Evolutionary conservation across 1,284 basidiomycete species (phyloP).

Genomic region (Ceratobasidium sp.): DNA sequence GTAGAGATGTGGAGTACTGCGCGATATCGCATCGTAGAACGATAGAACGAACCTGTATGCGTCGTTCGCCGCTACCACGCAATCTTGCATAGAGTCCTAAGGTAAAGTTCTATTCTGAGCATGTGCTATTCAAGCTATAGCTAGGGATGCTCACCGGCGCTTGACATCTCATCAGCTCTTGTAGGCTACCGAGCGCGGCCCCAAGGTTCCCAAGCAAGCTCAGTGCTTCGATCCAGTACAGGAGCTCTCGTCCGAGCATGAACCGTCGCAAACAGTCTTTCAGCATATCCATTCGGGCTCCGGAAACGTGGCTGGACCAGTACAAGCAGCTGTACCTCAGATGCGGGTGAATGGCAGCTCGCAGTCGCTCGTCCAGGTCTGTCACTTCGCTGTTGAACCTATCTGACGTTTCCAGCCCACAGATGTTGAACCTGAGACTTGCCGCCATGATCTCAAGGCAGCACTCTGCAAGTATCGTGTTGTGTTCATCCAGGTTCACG

Average conservation of each 20-base stretch:
- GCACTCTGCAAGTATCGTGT: conserved; percentile 9
- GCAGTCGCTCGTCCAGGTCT: not conserved
- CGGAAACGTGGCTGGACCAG: conserved; percentile 18
- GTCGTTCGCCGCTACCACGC: not conserved
- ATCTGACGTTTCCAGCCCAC: conserved; percentile 5
- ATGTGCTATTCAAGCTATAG: not conserved
- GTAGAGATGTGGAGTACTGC: conserved; percentile 15
- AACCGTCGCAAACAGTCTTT: not conserved
- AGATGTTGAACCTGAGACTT: conserved; percentile 21
- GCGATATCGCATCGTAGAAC: conserved; percentile 15
- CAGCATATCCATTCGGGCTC: not conserved
- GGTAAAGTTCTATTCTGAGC: not conserved
- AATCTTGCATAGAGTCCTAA: not conserved
- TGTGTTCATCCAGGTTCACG: conserved; percentile 2
- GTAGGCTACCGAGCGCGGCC: not conserved
- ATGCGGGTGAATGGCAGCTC: not conserved
- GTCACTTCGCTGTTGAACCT: conserved; percentile 8
- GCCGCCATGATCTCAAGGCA: conserved; percentile 18
- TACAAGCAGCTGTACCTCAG: conserved; percentile 13
- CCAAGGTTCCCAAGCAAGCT: conserved; percentile 12
- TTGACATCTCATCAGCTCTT: too few relatives aligned
- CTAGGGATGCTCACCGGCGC: not conserved
- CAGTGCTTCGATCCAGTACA: conserved; percentile 34
- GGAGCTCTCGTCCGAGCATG: not conserved
- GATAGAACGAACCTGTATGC: conserved; percentile 5